Base-by-base conservation (phyloP, 352 stramenopile genomes). In the Globisporangium sylvaticum region DNA sequence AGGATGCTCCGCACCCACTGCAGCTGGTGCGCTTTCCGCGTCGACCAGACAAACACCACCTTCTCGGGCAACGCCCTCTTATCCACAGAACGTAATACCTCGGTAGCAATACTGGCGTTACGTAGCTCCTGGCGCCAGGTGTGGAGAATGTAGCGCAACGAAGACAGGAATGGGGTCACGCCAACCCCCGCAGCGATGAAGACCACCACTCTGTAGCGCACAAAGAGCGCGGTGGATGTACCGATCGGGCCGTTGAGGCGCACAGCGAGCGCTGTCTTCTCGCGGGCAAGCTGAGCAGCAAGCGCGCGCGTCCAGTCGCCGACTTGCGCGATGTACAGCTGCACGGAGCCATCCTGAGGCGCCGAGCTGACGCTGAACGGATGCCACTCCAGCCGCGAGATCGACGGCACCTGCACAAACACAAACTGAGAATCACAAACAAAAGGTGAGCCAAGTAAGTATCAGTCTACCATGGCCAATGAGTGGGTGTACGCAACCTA, bases 351-450 rank as follows among this genome's bases (percentile, higher is more conserved):
- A 58, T 92, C 81, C 6, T 77, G 58, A 2, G 79, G 79, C 2
- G 76, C 76, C 1, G 80, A 91, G 9, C 77, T 78, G 24, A 95
- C 64, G 14, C 74, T 93, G 73, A 94, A 95, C 29, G 88, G 84
- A 75, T 94, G 88, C 88, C 86, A 96, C 70, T 94, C 77, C 10
- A 80, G 44, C 2, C 64, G 31, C 15, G 81, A 89, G 57, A 96
- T 68, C 15, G 53, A 58, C 9, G 79, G 77, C 4, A 91, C 68
- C 39, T 88, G 75, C n/a, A 94, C 29, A 56, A 90, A 91, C 7
- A 84, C 66, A 75, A 91, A 94, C 72, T 80, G 50, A 12, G 3
- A 67, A n/a, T 18, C 2, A 46, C 4, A 27, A 18, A 31, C 18
- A 62, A 52, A 31, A 57, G 7, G 9, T 65, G 24, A n/a, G 6